Percentiles rank a stretch among this genome's conserved stretches.
phyloP scores from a whole-genome alignment of 78 protist genomes.

The Dictyostelium firmibasis region DNA sequence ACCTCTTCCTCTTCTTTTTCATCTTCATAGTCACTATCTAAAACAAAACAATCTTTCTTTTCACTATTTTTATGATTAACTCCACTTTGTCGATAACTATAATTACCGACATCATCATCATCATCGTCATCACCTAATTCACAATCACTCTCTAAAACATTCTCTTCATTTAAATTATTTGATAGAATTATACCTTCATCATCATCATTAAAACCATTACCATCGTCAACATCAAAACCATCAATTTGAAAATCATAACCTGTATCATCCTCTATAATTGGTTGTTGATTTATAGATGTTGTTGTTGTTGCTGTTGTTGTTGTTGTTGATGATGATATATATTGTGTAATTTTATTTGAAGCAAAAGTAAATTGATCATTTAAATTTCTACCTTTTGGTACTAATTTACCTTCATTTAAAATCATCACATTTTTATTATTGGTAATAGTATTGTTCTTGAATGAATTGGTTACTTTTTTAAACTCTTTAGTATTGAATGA shows the following conservation, averaged over 20 bases:
- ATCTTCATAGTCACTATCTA: conserved; percentile 43
- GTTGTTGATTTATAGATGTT: not conserved
- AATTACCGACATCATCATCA: not conserved
- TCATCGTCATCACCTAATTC: conserved; percentile 1
- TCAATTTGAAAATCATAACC: not conserved
- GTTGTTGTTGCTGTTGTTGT: not conserved
- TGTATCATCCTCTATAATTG: not conserved
- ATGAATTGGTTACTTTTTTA: not conserved
- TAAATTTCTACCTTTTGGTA: not conserved
- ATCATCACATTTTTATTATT: not conserved
- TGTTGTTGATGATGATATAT: not conserved
- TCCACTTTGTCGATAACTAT: not conserved
- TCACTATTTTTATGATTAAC: not conserved
- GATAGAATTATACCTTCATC: not conserved
- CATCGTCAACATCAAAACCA: not conserved
- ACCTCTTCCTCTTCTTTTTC: not conserved
- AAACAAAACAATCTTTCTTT: not conserved
- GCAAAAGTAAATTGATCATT: not conserved
- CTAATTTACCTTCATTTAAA: conserved; percentile 1
- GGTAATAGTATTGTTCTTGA: not conserved
- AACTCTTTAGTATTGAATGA: not conserved
- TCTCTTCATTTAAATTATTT: not conserved
- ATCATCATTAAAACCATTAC: not conserved
- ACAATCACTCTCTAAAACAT: not conserved
- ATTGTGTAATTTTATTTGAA: conserved; percentile 5